phyloP scores from a whole-genome alignment of 192 early-diverging fungal genomes.

The Rhizophagus prolifer region DNA sequence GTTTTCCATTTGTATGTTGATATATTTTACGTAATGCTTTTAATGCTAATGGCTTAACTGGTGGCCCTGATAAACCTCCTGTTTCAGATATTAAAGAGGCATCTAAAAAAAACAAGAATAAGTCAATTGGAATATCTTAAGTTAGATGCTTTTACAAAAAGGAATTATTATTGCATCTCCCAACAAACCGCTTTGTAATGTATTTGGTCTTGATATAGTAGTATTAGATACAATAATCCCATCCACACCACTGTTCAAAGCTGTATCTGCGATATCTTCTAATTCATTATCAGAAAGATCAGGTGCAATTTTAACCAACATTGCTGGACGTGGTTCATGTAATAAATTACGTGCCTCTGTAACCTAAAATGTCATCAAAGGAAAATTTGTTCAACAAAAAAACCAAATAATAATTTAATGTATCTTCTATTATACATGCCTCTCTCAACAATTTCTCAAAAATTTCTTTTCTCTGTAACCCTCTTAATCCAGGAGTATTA shows the following conservation, averaged over 20 bases:
- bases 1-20: slow-evolving; percentile 65
- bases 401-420: neutral
- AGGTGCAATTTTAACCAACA: slow-evolving; percentile 91
- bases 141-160: too few species aligned
- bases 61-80: slow-evolving; percentile 83
- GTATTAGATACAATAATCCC: slow-evolving; percentile 91
- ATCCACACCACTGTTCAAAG: slow-evolving; percentile 68
- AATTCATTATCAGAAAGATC: slow-evolving; percentile 76
- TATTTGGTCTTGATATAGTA: slow-evolving; percentile 69
- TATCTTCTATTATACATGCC: slow-evolving; percentile 45
- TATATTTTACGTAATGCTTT: slow-evolving; percentile 72
- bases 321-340: slow-evolving; percentile 50
- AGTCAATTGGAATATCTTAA: neutral
- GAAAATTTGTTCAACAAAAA: neutral
- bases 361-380: neutral
- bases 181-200: slow-evolving; percentile 51
- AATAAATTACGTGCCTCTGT: slow-evolving; percentile 31
- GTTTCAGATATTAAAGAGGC: slow-evolving; percentile 43
- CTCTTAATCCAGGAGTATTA: slow-evolving; percentile 81
- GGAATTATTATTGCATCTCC: too few species aligned
- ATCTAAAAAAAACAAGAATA: neutral
- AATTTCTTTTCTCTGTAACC: slow-evolving; percentile 67
- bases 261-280: slow-evolving; percentile 76
- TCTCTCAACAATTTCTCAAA: slow-evolving; percentile 69
- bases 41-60: slow-evolving; percentile 73